Evolutionary conservation across 805 yeast genomes (phyloP), one percentile per base, ranked within the genome.

Genomic region (Nakazawaea populi): DNA sequence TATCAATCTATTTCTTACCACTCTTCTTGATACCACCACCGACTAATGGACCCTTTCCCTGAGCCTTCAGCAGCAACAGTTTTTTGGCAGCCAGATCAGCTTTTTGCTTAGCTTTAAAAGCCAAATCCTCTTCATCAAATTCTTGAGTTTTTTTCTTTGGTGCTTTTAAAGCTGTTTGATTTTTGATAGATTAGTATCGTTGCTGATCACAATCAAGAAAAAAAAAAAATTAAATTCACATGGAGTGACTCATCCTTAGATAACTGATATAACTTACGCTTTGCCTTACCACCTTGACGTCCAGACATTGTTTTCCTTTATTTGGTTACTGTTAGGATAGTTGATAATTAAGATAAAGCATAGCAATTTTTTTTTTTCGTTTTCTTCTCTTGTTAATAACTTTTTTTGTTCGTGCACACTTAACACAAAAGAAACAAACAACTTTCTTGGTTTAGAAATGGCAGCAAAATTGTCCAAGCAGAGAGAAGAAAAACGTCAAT

Each of bases 21-120:
- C 87, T 85, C 82, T 91, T 92, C 80, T 92, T 91, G 75, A 91
- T 91, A 54, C 98, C 98, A 48, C 97, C 97, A 56, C 96, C 91
- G 49, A 83, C 83, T 62, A 91, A 72, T 37, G 97, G 97, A 50
- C 96, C 96, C 58, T 96, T 96, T 64, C 87, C 82, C 61, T 87
- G 75, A 54, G 96, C 94, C 70, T 87, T 82, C 48, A 85, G 81
- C 57, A 92, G 89, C 83, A 92, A 78, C 49, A 87, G 96, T 72
- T 91, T 92, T 72, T 83, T 84, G 32, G 97, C 96, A 65, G 87
- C 87, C 59, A 92, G 96, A 56, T 88, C 97, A 52, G 96, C 96
- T 69, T 86, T 89, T 74, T 89, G 96, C 77, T 90, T 91, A 63
- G 86, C 92, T 75, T 89, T 89, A 79, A 83, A 90, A 4, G 97